Evolutionary conservation across 179 eudicot genomes (phyloP).

Genomic region (Silene noctiflora): DNA sequence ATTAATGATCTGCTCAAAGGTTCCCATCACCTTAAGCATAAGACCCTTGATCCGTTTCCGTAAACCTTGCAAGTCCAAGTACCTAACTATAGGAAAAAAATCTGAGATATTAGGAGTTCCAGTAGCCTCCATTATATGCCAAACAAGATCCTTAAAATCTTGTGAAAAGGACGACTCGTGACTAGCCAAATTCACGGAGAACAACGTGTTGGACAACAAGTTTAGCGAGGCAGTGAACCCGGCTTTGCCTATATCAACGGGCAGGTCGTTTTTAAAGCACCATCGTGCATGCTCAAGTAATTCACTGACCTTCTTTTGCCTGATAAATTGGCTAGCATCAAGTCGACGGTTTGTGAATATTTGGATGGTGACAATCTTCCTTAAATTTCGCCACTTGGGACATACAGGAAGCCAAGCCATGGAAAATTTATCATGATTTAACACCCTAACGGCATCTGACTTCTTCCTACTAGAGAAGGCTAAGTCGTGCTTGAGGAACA

Average conservation of each 20-base stretch:
- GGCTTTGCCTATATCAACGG: constrained; percentile 22
- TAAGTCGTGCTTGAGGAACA: constrained; percentile 25
- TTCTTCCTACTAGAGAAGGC: constrained; percentile 19
- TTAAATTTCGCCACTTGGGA: constrained; percentile 19
- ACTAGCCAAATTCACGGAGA: constrained; percentile 15
- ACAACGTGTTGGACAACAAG: constrained; percentile 20
- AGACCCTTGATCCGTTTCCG: neutral
- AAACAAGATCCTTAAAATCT: constrained; percentile 19
- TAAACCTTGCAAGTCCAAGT: constrained; percentile 25
- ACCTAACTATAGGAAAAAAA: constrained; percentile 17
- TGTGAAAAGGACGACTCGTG: constrained; percentile 2
- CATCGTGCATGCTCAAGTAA: neutral
- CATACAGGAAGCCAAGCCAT: constrained; percentile 22
- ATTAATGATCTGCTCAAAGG: constrained; percentile 21
- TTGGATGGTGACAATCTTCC: constrained; percentile 18
- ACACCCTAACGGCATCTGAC: neutral
- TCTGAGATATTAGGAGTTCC: constrained; percentile 24
- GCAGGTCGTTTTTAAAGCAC: neutral
- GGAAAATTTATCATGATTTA: constrained; percentile 8
- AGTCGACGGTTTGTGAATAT: constrained; percentile 18
- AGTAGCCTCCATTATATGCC: neutral
- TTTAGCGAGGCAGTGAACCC: constrained; percentile 8
- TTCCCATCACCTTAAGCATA: neutral
- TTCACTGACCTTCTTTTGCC: constrained; percentile 18
- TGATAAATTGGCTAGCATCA: constrained; percentile 9